phyloP scores from a whole-genome alignment of 106 monocot species.

The Gastrodia elata region DNA sequence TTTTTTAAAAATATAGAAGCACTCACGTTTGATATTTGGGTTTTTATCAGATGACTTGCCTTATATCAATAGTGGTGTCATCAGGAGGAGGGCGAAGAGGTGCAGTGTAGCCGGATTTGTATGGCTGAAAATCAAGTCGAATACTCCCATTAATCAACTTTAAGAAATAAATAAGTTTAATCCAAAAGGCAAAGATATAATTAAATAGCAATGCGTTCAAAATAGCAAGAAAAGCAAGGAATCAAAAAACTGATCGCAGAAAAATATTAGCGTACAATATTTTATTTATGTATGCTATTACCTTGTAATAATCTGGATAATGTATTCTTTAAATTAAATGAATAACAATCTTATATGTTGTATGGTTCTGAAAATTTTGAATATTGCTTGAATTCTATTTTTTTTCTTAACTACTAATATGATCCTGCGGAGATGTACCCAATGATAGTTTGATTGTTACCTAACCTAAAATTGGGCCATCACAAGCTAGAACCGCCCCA shows the following conservation, averaged over 20 bases:
- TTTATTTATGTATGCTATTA: neutral
- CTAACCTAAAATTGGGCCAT: too few species aligned
- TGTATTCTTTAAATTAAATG: too few species aligned
- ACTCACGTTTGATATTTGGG: neutral
- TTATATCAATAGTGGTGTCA: constrained; percentile 73
- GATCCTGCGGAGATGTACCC: too few species aligned
- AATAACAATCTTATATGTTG: too few species aligned
- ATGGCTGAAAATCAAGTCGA: constrained; percentile 36
- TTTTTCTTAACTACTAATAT: too few species aligned
- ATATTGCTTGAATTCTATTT: too few species aligned
- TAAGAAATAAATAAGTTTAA: neutral
- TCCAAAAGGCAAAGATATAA: neutral
- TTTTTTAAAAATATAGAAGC: neutral
- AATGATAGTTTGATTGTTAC: too few species aligned
- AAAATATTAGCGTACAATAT: neutral
- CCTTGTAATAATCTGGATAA: too few species aligned
- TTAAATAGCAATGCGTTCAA: too few species aligned
- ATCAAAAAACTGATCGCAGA: too few species aligned
- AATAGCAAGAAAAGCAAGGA: neutral
- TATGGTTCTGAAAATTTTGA: too few species aligned
- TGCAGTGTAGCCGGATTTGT: constrained; percentile 64
- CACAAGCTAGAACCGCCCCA: too few species aligned
- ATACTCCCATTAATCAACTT: neutral
- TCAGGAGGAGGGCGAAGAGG: constrained; percentile 44
- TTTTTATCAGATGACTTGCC: constrained; percentile 24